Evolutionary conservation across 495 filamentous ascomycete species (phyloP).

Genomic region (Penicillium coprophilum): DNA sequence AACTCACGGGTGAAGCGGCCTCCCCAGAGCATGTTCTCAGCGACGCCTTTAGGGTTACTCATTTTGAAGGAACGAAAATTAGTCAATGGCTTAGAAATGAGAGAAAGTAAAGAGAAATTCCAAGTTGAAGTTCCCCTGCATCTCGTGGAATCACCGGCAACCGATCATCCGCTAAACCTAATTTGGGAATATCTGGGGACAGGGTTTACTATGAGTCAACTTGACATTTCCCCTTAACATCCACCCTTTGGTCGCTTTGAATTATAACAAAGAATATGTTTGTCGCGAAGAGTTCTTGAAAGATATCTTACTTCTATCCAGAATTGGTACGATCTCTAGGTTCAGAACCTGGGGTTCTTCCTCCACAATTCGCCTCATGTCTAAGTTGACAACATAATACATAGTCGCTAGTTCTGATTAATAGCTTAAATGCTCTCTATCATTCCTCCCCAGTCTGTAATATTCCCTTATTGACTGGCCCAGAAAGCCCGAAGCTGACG

Average conservation of each 20-base stretch:
- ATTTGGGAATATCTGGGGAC: slow-evolving; percentile 18
- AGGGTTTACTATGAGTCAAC: neutral
- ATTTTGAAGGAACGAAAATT: slow-evolving; percentile 28
- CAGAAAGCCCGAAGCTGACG: too few relatives aligned
- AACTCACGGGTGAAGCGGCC: slow-evolving; percentile 74
- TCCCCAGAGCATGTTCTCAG: slow-evolving; percentile 73
- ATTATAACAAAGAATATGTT: neutral
- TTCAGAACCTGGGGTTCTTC: too few relatives aligned
- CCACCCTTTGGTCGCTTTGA: too few relatives aligned
- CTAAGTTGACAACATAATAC: too few relatives aligned
- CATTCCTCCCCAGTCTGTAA: too few relatives aligned
- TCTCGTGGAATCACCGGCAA: slow-evolving; percentile 10
- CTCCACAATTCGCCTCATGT: too few relatives aligned
- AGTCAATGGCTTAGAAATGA: slow-evolving; percentile 16
- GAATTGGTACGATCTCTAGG: too few relatives aligned
- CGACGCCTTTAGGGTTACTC: slow-evolving; percentile 44
- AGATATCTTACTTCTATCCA: too few relatives aligned
- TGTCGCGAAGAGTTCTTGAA: neutral
- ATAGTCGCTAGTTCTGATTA: too few relatives aligned
- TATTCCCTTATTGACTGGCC: too few relatives aligned
- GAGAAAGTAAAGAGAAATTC: slow-evolving; percentile 8
- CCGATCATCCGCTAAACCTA: slow-evolving; percentile 27
- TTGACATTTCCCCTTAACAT: neutral
- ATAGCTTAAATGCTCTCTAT: too few relatives aligned
- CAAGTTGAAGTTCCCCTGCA: slow-evolving; percentile 6